Base-by-base conservation (phyloP, 2,329 filamentous ascomycete genomes). In the Exophiala sp. region DNA sequence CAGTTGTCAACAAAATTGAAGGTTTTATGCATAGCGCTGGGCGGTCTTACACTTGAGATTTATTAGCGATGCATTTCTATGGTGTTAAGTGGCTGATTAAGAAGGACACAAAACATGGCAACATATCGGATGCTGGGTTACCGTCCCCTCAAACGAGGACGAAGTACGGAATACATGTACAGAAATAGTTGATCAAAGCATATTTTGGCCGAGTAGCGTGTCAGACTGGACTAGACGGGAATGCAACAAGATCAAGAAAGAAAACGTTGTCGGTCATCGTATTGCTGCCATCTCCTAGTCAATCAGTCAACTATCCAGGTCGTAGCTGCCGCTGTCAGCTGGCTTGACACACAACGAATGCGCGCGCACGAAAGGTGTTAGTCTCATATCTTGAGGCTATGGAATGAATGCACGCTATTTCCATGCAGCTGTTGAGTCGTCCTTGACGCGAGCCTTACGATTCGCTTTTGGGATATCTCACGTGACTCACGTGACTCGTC, bases 21-120 rank as follows among this genome's bases (percentile, higher is more conserved):
- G 29, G 32, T 43, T 34, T 46, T 49, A 47, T 54, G 59, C 59
- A 61, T 61, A 59, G 54, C 56, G 49, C 33, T 29, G 24, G 54
- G 49, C 38, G 55, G 48, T 35, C 47, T n/a, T 46, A 29, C 14
- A 48, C 16, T 33, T 47, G 18, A 29, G 7, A 8, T 29, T 29
- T 24, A 29, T 57, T 52, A 54, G 51, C 55, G 52, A 38, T 35
- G 47, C 51, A 54, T 54, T 48, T 44, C 14, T 16, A 40, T 14
- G 55, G 55, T 48, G 51, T 32, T 43, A 8, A 14, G n/a, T 3
- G 21, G 41, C 10, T 32, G 34, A 44, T 39, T 40, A 48, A 20
- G 48, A 44, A 47, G 24, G 47, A 48, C 38, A 24, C 9, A 24
- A 43, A 49, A 39, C 29, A 50, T 49, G 40, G 47, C 44, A 35